Evolutionary conservation across 2,329 filamentous ascomycete species (phyloP).

Genomic region (Fonsecaea pedrosoi): DNA sequence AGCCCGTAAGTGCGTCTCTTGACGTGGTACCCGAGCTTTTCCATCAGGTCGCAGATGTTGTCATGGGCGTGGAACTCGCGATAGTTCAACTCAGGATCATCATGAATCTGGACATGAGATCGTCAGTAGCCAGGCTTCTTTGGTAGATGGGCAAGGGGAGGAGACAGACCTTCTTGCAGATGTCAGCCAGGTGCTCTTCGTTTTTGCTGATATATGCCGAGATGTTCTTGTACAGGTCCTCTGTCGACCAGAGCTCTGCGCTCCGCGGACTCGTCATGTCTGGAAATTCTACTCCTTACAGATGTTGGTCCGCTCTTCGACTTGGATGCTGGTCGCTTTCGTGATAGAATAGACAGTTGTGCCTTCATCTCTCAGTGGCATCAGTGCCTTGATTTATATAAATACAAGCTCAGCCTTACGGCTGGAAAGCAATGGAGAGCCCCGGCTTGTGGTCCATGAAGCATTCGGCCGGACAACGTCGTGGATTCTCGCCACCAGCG

Average conservation of each 20-base stretch:
- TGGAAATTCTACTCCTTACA: background rate
- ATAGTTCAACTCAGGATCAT: conserved; percentile 61
- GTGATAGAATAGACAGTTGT: background rate
- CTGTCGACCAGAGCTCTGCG: background rate
- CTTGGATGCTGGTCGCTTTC: background rate
- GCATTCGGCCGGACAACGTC: background rate
- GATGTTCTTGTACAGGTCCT: conserved; percentile 15
- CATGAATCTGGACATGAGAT: conserved; percentile 45
- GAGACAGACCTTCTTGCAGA: conserved; percentile 23
- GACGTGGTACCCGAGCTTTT: conserved; percentile 55
- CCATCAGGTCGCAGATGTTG: conserved; percentile 55
- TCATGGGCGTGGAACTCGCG: conserved; percentile 61
- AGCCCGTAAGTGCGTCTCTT: conserved; percentile 60
- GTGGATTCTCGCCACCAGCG: background rate
- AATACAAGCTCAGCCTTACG: background rate
- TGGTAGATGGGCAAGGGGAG: background rate
- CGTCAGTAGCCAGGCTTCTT: background rate
- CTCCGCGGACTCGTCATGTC: conserved; percentile 8
- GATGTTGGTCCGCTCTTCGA: background rate
- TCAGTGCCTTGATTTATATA: background rate
- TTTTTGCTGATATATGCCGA: conserved; percentile 11
- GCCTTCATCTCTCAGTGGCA: background rate
- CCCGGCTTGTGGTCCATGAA: background rate
- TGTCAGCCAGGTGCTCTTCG: conserved; percentile 15
- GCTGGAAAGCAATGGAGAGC: background rate